Percentiles rank a stretch among this genome's conserved stretches.
These are phyloP conservation scores for Talaromyces islandicus DNA, from an alignment of 2,329 filamentous ascomycete genomes.

Conservation along the genomic window DNA sequence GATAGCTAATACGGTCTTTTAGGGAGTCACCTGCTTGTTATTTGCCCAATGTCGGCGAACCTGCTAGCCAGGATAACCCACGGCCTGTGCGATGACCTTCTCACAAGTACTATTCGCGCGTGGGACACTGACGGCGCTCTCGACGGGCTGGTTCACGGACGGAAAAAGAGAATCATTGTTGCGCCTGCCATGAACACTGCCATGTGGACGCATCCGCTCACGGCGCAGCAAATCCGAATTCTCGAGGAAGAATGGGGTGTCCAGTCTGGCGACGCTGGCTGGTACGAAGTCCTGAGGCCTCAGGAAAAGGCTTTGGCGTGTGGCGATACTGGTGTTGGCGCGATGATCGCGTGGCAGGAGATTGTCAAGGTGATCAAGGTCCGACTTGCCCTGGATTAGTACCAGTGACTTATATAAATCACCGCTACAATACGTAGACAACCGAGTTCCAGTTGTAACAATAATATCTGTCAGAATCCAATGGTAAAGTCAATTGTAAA, in stretches of 20 bases:
- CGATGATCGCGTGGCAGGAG: slow-evolving; percentile 74
- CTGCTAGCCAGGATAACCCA: slow-evolving; percentile 75
- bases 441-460: neutral
- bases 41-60: slow-evolving; percentile 80
- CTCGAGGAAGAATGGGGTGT: slow-evolving; percentile 68
- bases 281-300: slow-evolving; percentile 68
- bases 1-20: neutral
- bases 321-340: slow-evolving; percentile 74
- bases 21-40: slow-evolving; percentile 70
- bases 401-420: neutral
- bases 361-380: slow-evolving; percentile 63
- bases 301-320: slow-evolving; percentile 57
- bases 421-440: neutral
- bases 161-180: slow-evolving; percentile 64
- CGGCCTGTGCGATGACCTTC: slow-evolving; percentile 71
- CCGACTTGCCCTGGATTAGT: neutral
- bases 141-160: slow-evolving; percentile 31
- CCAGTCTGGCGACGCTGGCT: slow-evolving; percentile 31
- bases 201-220: slow-evolving; percentile 86
- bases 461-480: neutral
- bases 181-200: slow-evolving; percentile 82
- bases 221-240: slow-evolving; percentile 61
- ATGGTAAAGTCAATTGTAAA: neutral
- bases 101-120: slow-evolving; percentile 69
- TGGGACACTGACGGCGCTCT: slow-evolving; percentile 73